phyloP scores from a whole-genome alignment of 176 grass and related monocot species.

The Hsuehochloa calcarea region DNA sequence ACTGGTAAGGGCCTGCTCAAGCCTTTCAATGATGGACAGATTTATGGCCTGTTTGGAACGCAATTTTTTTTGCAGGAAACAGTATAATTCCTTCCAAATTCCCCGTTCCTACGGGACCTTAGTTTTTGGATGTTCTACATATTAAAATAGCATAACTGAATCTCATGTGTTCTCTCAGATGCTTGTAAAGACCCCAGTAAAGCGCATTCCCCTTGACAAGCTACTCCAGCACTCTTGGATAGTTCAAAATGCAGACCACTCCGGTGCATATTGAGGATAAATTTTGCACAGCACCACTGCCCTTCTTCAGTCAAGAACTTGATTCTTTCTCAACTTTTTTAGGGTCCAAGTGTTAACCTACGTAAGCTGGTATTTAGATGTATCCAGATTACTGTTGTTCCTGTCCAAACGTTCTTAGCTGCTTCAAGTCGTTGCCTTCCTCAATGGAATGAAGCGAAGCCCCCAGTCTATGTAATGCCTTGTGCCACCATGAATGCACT shows the following conservation, averaged over 20 bases:
- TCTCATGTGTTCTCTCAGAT: conserved; percentile 36
- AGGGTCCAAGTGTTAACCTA: not conserved
- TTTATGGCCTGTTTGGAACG: no score
- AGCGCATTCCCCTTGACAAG: conserved; percentile 64
- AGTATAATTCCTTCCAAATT: not conserved
- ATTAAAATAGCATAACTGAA: not conserved
- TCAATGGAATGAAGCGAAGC: not conserved
- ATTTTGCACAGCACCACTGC: not conserved
- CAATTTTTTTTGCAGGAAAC: not conserved
- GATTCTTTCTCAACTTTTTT: no score
- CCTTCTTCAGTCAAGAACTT: not conserved
- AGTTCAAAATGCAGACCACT: conserved; percentile 78
- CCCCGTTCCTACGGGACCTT: not conserved
- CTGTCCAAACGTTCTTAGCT: not conserved
- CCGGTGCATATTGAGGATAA: conserved; percentile 59
- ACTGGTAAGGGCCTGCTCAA: conserved; percentile 37
- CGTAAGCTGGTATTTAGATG: not conserved
- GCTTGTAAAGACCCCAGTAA: conserved; percentile 61
- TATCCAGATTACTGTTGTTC: not conserved
- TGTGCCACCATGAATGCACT: not conserved
- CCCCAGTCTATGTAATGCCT: not conserved
- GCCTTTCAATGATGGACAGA: no score
- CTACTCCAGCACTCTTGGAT: conserved; percentile 88
- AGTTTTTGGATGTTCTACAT: not conserved
- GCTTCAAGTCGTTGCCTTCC: not conserved